Conservation (phyloP, 495 filamentous ascomycete species). For the Aspergillus hancockii region DNA sequence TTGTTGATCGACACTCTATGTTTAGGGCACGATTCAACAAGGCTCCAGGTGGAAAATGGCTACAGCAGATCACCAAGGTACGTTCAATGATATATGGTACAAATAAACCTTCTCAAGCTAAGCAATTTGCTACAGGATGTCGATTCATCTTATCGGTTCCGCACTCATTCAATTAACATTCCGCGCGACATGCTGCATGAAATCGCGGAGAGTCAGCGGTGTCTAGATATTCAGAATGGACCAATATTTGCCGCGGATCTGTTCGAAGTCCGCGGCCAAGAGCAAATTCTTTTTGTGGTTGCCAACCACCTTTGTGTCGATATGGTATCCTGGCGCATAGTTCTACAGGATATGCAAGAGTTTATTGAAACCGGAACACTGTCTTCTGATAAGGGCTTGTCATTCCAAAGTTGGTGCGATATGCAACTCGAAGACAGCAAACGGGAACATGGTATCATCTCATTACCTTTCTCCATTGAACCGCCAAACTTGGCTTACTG, state of each 20-base stretch:
- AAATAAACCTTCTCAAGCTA: not conserved
- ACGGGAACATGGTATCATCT: conserved; percentile 17
- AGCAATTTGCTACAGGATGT: conserved; percentile 29
- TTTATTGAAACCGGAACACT: conserved; percentile 47
- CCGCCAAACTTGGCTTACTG: conserved; percentile 46
- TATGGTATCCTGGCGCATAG: conserved; percentile 69
- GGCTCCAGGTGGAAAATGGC: conserved; percentile 36
- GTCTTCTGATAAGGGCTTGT: conserved; percentile 45
- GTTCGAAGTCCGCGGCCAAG: conserved; percentile 52
- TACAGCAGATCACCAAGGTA: conserved; percentile 42
- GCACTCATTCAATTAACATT: conserved; percentile 31
- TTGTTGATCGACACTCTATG: conserved; percentile 68
- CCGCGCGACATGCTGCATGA: conserved; percentile 32
- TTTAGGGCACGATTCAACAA: conserved; percentile 62
- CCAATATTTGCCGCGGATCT: conserved; percentile 48
- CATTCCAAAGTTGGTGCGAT: conserved; percentile 65
- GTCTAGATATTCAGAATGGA: conserved; percentile 42
- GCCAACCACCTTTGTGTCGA: conserved; percentile 73
- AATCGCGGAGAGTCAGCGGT: conserved; percentile 41
- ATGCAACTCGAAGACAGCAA: conserved; percentile 44
- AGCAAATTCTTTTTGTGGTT: conserved; percentile 61
- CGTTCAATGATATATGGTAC: conserved; percentile 1
- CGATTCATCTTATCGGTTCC: conserved; percentile 44
- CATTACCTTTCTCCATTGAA: conserved; percentile 39
- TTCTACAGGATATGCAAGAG: conserved; percentile 67